Evolutionary conservation across 352 stramenopile species (phyloP).

Genomic region (Peronosclerospora sorghi): DNA sequence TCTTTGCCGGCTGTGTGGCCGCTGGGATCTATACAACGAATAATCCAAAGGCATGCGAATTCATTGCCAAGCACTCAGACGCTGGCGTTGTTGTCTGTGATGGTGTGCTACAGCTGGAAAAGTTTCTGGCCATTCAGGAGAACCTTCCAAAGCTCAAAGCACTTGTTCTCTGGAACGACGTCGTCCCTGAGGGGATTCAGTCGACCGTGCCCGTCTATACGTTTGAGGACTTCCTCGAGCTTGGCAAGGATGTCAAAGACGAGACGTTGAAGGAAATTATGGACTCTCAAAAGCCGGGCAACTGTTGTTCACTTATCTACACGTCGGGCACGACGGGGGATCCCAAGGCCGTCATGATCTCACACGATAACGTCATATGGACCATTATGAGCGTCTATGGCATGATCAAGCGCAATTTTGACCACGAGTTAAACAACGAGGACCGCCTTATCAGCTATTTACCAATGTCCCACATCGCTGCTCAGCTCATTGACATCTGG

Average conservation of each 20-base stretch:
- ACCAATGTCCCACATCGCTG: conserved; percentile 85
- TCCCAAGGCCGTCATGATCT: conserved; percentile 96
- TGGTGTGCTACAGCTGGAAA: conserved; percentile 87
- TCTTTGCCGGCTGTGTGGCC: conserved; percentile 86
- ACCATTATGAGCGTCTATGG: conserved; percentile 53
- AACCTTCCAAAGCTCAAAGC: conserved; percentile 87
- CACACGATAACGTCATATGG: conserved; percentile 90
- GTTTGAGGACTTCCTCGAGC: conserved; percentile 71
- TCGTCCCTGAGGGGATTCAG: conserved; percentile 59
- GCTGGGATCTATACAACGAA: conserved; percentile 97
- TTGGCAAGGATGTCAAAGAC: conserved; percentile 55
- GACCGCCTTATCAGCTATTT: conserved; percentile 83
- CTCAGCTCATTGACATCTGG: conserved; percentile 83
- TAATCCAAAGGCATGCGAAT: conserved; percentile 83
- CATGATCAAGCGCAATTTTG: conserved; percentile 53
- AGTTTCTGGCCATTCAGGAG: conserved; percentile 84
- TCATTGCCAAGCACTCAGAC: conserved; percentile 90
- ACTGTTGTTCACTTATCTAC: conserved; percentile 90
- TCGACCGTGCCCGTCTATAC: conserved; percentile 58
- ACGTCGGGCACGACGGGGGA: conserved; percentile 91
- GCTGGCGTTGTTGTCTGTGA: conserved; percentile 89
- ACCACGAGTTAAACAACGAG: conserved; percentile 40
- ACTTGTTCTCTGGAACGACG: conserved; percentile 89
- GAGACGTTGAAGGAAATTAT: conserved; percentile 63
- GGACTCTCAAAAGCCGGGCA: conserved; percentile 62